Evolutionary conservation across 2,329 filamentous ascomycete genomes (phyloP).

Genomic region (Ophiosphaerella herpotricha): DNA sequence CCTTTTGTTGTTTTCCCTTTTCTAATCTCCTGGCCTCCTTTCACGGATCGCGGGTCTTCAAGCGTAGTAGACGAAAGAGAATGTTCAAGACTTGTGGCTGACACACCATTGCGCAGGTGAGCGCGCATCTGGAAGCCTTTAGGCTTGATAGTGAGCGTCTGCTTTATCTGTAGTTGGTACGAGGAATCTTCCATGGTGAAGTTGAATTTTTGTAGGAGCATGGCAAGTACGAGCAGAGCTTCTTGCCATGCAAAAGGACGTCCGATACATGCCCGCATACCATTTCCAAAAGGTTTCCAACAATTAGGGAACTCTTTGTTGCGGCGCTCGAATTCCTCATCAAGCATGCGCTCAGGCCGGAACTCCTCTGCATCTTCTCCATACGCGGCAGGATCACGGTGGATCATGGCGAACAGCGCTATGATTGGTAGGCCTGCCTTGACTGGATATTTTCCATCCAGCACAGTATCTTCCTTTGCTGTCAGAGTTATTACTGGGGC

Average conservation of each 20-base stretch:
- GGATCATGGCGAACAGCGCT: conserved; percentile 41
- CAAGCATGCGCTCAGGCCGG: conserved; percentile 54
- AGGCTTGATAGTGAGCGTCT: conserved; percentile 54
- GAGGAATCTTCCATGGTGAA: conserved; percentile 50
- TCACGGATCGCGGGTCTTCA: conserved; percentile 15
- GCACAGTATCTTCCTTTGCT: conserved; percentile 37
- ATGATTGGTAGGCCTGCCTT: conserved; percentile 40
- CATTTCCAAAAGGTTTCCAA: conserved; percentile 62
- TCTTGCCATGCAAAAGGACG: conserved; percentile 62
- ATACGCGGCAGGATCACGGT: conserved; percentile 50
- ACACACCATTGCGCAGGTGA: conserved; percentile 36
- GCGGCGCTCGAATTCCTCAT: conserved; percentile 47
- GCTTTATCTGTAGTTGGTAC: conserved; percentile 51
- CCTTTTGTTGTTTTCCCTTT: conserved; percentile 24
- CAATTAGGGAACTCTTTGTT: conserved; percentile 47
- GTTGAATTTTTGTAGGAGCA: conserved; percentile 54
- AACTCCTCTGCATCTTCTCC: conserved; percentile 53
- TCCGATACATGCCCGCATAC: conserved; percentile 59
- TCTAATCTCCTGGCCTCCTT: conserved; percentile 7
- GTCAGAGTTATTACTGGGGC: conserved; percentile 56
- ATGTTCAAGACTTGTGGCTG: conserved; percentile 38
- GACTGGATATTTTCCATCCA: conserved; percentile 48
- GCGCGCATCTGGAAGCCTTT: conserved; percentile 47
- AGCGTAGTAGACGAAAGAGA: conserved; percentile 28
- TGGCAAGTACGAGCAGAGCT: conserved; percentile 50